Base-by-base conservation (phyloP, 495 filamentous ascomycete species). In the Podospora australis region DNA sequence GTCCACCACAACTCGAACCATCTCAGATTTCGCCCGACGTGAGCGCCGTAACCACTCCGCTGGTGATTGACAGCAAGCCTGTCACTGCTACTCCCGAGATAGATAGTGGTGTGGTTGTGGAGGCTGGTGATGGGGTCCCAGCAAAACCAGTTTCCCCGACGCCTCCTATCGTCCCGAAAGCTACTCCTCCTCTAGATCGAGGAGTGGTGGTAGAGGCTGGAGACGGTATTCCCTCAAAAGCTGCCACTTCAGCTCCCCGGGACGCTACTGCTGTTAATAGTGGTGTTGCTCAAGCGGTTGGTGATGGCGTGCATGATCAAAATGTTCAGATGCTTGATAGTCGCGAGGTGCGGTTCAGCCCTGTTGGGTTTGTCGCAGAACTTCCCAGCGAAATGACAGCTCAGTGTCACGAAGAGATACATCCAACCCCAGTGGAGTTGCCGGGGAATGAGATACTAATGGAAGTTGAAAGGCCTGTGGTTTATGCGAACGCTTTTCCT, bases 351-450 rank as follows among this genome's bases (percentile, higher is more conserved):
- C 48, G 39, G 4, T 46, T 39, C 28, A 60, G 67, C 19, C 65
- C 72, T 0, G 48, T 71, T 22, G 70, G 71, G n/a, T 52, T 63
- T n/a, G 58, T 75, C 17, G 63, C 72, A 3, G 72, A 75, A 50
- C 54, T 75, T 19, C 50, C 60, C 41, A 72, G 60, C 42, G 64
- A 67, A 23, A 21, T 41, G 26, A 69, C 57, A 32, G 66, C 43
- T 43, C 61, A 39, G 48, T 65, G 58, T 55, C 62, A 50, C 39
- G 63, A 59, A 29, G 70, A 59, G 55, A 65, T 52, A 44, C 48
- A 75, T 39, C 61, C 72, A 11, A 57, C 70, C 5, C 69, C 70
- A 1, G 59, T 73, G 11, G 72, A 75, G 47, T 25, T 75, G 34
- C 70, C 64, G 6, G 51, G 48, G 30, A 50, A 59, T 20, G 49